Evolutionary conservation across 352 stramenopile species (phyloP), one percentile per base, ranked within the genome.

Genomic region (Thraustochytrium striatum): DNA sequence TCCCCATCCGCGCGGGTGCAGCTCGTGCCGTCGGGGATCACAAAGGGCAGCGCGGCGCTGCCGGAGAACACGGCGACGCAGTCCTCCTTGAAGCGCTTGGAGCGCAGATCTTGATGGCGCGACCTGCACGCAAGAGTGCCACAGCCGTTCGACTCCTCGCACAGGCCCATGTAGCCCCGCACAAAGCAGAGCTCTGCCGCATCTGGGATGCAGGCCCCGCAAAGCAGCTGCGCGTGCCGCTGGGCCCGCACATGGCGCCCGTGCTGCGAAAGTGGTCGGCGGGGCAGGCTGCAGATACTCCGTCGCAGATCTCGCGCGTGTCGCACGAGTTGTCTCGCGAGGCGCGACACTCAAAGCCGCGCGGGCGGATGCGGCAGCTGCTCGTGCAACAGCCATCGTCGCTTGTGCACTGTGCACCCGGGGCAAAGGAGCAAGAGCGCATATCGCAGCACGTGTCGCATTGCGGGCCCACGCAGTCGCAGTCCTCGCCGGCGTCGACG

Each of bases 371-470:
- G 7, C 0, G 33, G 11, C 65, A 75, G 35, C 41, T 72, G 36
- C 41, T 43, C 32, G 25, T 75, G 50, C 65, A 75, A 30, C 65
- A 75, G n/a, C 9, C 25, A 25, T 75, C 65, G 28, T 61, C 32
- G 1, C 21, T 13, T 25, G 32, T 62, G 50, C 65, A 75, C 1
- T 9, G 32, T 16, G 65, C 65, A 13, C 39, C 32, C n/a, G 16
- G 3, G 16, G 19, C 5, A 3, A 75, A 30, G 8, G 16, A 61
- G 39, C 65, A 75, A 8, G 65, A 61, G 50, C 13, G 16, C 30
- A 30, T 32, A 3, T 75, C 65, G 65, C 65, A 75, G 50, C 65
- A 75, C 61, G 43, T 9, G 32, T 75, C 65, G 36, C 65, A 75
- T 41, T 75, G 41, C 13, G 28, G 19, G 25, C 65, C 65, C 38